Base-by-base conservation (phyloP, 176 grass and related monocot species). In the Cenchrus purpureus region DNA sequence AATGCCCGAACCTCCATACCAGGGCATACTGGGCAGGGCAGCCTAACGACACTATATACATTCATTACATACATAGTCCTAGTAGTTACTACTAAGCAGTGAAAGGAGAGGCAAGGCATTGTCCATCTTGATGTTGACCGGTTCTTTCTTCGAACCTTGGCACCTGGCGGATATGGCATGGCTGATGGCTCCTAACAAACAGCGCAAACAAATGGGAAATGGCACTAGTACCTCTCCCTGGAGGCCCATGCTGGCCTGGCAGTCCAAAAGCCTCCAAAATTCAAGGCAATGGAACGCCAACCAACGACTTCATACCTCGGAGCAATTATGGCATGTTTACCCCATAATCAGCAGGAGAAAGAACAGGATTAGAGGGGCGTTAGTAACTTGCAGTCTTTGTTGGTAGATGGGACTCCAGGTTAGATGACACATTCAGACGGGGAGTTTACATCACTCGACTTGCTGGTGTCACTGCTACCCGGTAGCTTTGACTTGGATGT, bases 401-500 rank as follows among this genome's bases (percentile, higher is more conserved):
- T 57, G 52, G 85, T 50, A 67, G 51, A 71, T 62, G 60, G 60
- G 62, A 31, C 54, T 82, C 79, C 22, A 79, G 49, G 62, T 76
- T 29, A 43, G 54, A 67, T 52, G 60, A 81, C 67, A 15, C 82
- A 76, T 54, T 91, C 83, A 63, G 57, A 52, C 65, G 44, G 67
- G 40, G 85, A 75, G 51, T 88, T 91, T 43, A 66, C 86, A 32
- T 70, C 32, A 19, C 82, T 90, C 46, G 52, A 37, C 73, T 84
- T 89, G 31, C 78, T 84, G 46, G 83, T 52, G 29, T 86, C 87
- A 32, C 43, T 19, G 42, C 74, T 51, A 67, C 67, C 67, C 3
- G 91, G 76, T 55, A 91, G 69, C 74, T 91, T 84, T 10, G 69
- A 59, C 81, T 89, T 99, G 7, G 93, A 90, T 13, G 77, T 28